Percentiles rank a stretch among this genome's conserved stretches.
phyloP scores from a whole-genome alignment of 352 stramenopile species.

The Thalassiosira livingstoniorum region DNA sequence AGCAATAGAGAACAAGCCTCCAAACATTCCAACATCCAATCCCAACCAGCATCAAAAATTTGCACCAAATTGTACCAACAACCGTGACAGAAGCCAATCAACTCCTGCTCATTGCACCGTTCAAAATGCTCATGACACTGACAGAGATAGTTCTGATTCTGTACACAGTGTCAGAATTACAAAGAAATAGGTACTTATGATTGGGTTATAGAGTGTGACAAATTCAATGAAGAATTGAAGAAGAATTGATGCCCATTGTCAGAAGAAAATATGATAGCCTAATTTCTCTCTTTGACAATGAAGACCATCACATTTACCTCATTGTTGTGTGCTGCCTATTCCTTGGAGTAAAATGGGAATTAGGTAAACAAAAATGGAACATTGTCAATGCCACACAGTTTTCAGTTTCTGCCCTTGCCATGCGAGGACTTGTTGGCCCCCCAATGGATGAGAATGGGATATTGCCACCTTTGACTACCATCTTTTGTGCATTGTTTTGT shows the following conservation, averaged over 20 bases:
- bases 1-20: too few species aligned
- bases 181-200: too few species aligned
- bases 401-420: conserved; percentile 69
- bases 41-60: too few species aligned
- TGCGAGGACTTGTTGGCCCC: conserved; percentile 71
- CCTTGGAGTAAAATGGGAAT: conserved; percentile 68
- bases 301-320: conserved; percentile 67
- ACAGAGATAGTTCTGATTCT: too few species aligned
- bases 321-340: conserved; percentile 66
- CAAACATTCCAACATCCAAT: too few species aligned
- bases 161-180: too few species aligned
- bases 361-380: conserved; percentile 70
- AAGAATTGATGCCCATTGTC: conserved; percentile 35
- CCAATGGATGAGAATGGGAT: conserved; percentile 64
- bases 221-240: conserved; percentile 54
- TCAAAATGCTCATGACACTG: too few species aligned
- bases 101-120: too few species aligned
- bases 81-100: too few species aligned
- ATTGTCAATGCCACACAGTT: conserved; percentile 76
- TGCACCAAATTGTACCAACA: too few species aligned
- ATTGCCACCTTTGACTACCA: conserved; percentile 54
- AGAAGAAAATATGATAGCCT: conserved; percentile 23
- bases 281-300: conserved; percentile 30
- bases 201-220: conserved; percentile 49
- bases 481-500: conserved; percentile 77